These are phyloP conservation scores for Gonapodya sp. DNA, from an alignment of 192 early-diverging fungal species.

Conservation along the genomic window DNA sequence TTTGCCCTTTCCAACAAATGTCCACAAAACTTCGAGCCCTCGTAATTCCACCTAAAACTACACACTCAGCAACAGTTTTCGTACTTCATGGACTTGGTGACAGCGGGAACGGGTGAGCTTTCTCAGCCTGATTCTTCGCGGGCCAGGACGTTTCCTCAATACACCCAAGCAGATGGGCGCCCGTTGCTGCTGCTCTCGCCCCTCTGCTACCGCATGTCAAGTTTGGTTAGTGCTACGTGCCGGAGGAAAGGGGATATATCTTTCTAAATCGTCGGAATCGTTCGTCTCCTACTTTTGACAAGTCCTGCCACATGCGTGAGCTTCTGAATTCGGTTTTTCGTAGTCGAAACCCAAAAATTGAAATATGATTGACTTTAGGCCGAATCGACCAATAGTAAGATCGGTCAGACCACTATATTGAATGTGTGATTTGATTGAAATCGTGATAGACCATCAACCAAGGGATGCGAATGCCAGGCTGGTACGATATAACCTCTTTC, in stretches of 20 bases:
- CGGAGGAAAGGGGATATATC: no score
- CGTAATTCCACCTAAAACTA: conserved; percentile 4
- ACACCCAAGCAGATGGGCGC: background rate
- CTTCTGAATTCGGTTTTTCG: no score
- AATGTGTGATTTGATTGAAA: conserved; percentile 32
- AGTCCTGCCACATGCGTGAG: no score
- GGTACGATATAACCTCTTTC: conserved; percentile 61
- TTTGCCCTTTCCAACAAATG: background rate
- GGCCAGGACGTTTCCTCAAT: background rate
- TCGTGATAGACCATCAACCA: conserved; percentile 69
- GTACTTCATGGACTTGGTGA: conserved; percentile 55
- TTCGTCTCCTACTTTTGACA: no score
- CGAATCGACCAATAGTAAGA: no score
- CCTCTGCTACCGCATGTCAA: conserved; percentile 69
- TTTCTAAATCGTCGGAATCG: no score
- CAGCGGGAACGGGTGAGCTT: conserved; percentile 46
- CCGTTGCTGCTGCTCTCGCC: background rate
- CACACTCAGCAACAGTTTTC: conserved; percentile 47
- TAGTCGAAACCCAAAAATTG: no score
- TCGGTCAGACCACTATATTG: background rate
- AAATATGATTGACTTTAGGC: no score
- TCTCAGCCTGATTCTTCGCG: conserved; percentile 41
- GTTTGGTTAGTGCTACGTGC: conserved; percentile 25
- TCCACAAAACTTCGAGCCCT: background rate
- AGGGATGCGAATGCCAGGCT: conserved; percentile 77